Conservation (phyloP, 2,329 filamentous ascomycete genomes). For the Paecilomyces dactylethromorphus region DNA sequence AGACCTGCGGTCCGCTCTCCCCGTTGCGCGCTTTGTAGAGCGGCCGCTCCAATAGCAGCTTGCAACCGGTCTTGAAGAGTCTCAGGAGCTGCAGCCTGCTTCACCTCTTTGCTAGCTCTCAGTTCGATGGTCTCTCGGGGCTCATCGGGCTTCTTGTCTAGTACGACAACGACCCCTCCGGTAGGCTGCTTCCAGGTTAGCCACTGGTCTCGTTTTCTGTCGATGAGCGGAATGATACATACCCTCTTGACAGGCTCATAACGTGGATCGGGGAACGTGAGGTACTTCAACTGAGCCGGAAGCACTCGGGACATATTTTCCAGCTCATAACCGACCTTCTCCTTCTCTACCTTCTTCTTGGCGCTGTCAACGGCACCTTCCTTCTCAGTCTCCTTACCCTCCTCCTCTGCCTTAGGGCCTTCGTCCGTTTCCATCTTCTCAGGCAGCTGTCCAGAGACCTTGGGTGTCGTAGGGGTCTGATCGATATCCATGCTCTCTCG, state of each 20-base stretch:
- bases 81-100: constrained; percentile 38
- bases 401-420: constrained; percentile 58
- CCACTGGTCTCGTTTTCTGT: constrained; percentile 5
- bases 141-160: constrained; percentile 74
- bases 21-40: constrained; percentile 26
- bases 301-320: constrained; percentile 96
- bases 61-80: constrained; percentile 39
- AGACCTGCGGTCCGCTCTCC: constrained; percentile 17
- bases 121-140: constrained; percentile 78
- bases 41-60: constrained; percentile 28
- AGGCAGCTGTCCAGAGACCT: constrained; percentile 50
- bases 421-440: constrained; percentile 80
- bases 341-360: constrained; percentile 91
- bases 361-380: constrained; percentile 52
- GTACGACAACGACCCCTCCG: constrained; percentile 84
- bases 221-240: constrained; percentile 23
- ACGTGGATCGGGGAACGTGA: constrained; percentile 82
- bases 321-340: constrained; percentile 93
- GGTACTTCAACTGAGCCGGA: constrained; percentile 87
- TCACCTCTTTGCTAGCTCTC: constrained; percentile 70
- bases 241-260: constrained; percentile 94
- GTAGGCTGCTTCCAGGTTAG: constrained; percentile 63
- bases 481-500: constrained; percentile 96
- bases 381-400: constrained; percentile 54
- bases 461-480: constrained; percentile 66